Conservation (phyloP, 176 grass and related monocot species). For the Stipa capillata region DNA sequence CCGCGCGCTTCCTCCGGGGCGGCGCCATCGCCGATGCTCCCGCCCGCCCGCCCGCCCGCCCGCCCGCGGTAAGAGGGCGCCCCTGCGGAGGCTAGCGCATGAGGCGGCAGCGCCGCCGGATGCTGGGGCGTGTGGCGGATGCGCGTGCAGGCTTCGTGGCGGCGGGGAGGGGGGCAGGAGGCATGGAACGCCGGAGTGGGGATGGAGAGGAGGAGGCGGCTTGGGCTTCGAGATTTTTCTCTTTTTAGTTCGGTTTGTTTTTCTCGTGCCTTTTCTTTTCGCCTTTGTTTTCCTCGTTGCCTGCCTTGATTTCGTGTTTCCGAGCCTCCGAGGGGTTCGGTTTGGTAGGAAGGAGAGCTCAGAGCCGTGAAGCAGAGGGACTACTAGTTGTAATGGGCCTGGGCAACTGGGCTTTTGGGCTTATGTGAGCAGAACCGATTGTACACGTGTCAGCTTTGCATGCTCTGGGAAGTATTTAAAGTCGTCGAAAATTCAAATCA, state of each 20-base stretch:
- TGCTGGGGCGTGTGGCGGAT: background rate
- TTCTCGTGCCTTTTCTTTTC: background rate
- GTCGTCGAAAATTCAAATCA: too few relatives aligned
- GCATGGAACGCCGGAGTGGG: slow-evolving; percentile 33
- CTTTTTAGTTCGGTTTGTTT: slow-evolving; percentile 30
- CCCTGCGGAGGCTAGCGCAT: slow-evolving; percentile 5
- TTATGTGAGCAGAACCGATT: background rate
- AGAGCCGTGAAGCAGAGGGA: background rate
- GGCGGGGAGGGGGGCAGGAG: slow-evolving; percentile 1
- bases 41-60: slow-evolving; percentile 23
- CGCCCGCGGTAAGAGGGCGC: background rate
- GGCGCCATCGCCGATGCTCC: slow-evolving; percentile 73
- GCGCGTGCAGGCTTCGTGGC: background rate
- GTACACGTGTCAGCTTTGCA: background rate
- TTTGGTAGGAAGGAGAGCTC: background rate
- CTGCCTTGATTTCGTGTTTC: slow-evolving; percentile 20
- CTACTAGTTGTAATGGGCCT: background rate
- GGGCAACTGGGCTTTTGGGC: background rate
- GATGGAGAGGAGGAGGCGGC: background rate
- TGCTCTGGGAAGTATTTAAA: background rate
- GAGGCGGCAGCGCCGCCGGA: slow-evolving; percentile 13
- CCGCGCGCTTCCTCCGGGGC: slow-evolving; percentile 50
- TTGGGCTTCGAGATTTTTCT: slow-evolving; percentile 39
- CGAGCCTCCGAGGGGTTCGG: background rate
- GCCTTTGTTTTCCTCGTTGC: background rate